Base-by-base conservation (phyloP, 2,329 filamentous ascomycete genomes). In the Aurifilum marmelostoma region DNA sequence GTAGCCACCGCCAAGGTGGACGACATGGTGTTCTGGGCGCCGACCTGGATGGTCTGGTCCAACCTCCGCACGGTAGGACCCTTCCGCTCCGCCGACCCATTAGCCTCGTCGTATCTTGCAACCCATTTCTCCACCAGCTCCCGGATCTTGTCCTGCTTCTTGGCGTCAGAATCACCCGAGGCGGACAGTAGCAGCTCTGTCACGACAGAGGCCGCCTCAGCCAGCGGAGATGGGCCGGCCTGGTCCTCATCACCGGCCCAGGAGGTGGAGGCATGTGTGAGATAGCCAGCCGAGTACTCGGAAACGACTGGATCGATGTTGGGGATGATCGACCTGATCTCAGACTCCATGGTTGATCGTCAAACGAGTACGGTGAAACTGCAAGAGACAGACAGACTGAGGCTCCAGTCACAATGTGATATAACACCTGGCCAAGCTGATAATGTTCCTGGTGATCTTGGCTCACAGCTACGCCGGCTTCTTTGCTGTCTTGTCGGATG, bases 41-140 rank as follows among this genome's bases (percentile, higher is more conserved):
- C 93, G 76, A 99, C 95, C 81, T 97, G 93, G 80, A 97, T 93
- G 71, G 94, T 92, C 80, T 98, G 94, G 76, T 98, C 96, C 27
- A 99, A 88, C 75, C 93, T 92, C 80, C 86, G 93, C 70, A 95
- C 92, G 9, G 89, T 88, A 27, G 93, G 91, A 12, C 92, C 92
- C 74, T 91, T 88, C 76, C 91, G 89, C 65, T 86, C 85, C 79
- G 93, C 88, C 63, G 89, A 86, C 68, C 89, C 92, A 82, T 93
- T 91, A 69, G 88, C 88, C 71, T 89, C 88, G 77, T 89, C 91
- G 74, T 97, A 91, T 75, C 89, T 91, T 71, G 91, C 87, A 67
- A 97, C 92, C 87, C 97, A 97, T 82, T 94, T 97, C 74, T 91
- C 88, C 12, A 99, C 93, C 59, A 99, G 86, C 71, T 91, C 89